Percentiles rank a stretch among this genome's conserved stretches.
phyloP scores from a whole-genome alignment of 2,329 filamentous ascomycete species.

The Harringtonia lauricola region DNA sequence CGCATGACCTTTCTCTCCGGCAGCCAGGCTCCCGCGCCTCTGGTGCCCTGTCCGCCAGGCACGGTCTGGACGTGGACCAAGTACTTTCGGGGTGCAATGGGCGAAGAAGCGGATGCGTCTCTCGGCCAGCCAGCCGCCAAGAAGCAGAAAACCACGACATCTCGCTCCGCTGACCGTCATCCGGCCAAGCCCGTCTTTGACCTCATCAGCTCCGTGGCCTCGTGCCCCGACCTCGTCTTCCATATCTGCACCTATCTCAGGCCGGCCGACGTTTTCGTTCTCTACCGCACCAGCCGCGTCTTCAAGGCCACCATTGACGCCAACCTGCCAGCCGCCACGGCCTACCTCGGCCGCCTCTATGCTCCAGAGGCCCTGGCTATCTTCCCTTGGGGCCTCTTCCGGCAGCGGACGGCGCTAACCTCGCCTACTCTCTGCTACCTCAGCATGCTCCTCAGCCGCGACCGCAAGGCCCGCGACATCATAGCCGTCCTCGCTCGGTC shows the following conservation, averaged over 20 bases:
- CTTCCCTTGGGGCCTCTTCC: conserved; percentile 53
- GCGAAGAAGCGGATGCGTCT: neutral
- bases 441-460: conserved; percentile 50
- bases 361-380: conserved; percentile 43
- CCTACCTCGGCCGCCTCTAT: conserved; percentile 39
- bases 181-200: conserved; percentile 18
- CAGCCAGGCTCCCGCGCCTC: neutral
- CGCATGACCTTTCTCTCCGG: neutral
- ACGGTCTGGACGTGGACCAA: conserved; percentile 10
- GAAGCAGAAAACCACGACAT: neutral
- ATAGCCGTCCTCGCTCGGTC: conserved; percentile 45
- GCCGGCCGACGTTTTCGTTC: conserved; percentile 44
- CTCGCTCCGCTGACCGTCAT: neutral
- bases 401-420: conserved; percentile 15
- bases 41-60: neutral
- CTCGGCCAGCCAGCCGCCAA: neutral
- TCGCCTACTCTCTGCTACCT: conserved; percentile 50
- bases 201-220: conserved; percentile 30
- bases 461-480: conserved; percentile 49
- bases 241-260: conserved; percentile 42
- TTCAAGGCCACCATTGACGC: conserved; percentile 51
- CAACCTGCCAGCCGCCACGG: conserved; percentile 47
- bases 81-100: conserved; percentile 6
- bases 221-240: conserved; percentile 40
- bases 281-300: conserved; percentile 53